Conservation (phyloP, 2,329 filamentous ascomycete genomes). For the Amauroascus niger region DNA sequence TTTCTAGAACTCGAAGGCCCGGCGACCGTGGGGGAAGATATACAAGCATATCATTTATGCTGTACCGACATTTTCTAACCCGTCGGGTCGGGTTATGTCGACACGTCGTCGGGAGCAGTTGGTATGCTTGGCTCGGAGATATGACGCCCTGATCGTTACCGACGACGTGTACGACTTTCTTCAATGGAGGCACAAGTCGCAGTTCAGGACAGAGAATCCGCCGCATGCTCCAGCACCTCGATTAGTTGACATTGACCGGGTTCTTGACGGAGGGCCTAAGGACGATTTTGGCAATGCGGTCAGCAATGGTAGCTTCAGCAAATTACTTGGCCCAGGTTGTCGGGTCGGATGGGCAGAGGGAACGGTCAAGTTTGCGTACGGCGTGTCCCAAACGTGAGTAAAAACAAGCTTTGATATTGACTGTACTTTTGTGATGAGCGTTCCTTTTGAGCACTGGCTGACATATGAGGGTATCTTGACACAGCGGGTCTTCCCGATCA, state of each 20-base stretch:
- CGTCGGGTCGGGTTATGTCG: constrained; percentile 73
- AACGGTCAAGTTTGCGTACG: constrained; percentile 51
- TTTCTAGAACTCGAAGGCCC: constrained; percentile 41
- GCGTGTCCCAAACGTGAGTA: constrained; percentile 49
- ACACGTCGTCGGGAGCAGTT: constrained; percentile 56
- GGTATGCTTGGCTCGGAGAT: constrained; percentile 64
- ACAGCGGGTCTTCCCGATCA: constrained; percentile 48
- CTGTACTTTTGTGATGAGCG: constrained; percentile 2
- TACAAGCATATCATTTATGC: constrained; percentile 84
- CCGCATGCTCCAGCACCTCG: constrained; percentile 48
- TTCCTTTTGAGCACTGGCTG: constrained; percentile 12
- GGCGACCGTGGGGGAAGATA: constrained; percentile 57
- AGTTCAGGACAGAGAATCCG: not conserved
- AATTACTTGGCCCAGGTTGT: constrained; percentile 70
- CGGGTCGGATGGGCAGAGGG: constrained; percentile 84
- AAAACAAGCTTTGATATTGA: constrained; percentile 2
- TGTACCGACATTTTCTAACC: constrained; percentile 83
- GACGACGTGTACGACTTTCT: constrained; percentile 95
- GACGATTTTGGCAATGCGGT: constrained; percentile 68
- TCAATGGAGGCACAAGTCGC: constrained; percentile 49
- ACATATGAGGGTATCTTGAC: not conserved
- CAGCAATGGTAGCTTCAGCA: constrained; percentile 84
- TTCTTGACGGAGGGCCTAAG: constrained; percentile 50
- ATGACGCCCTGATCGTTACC: constrained; percentile 71
- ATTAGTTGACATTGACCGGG: constrained; percentile 66